phyloP scores from a whole-genome alignment of 768 basidiomycete species.

The Termitomyces sp. region DNA sequence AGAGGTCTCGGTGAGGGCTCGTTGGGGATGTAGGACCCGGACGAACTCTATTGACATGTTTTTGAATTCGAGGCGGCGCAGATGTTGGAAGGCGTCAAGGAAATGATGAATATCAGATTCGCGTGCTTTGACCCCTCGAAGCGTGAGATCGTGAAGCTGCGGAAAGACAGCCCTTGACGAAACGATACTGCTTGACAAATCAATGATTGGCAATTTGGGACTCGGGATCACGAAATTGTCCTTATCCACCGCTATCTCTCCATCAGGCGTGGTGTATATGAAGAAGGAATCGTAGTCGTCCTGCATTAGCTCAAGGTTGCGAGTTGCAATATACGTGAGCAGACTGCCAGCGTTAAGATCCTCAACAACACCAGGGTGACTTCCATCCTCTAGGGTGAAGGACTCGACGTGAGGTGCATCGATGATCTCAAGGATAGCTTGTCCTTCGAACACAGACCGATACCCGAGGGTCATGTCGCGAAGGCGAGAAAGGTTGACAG shows the following conservation, averaged over 20 bases:
- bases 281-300: slow-evolving; percentile 12
- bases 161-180: slow-evolving; percentile 19
- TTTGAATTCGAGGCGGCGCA: slow-evolving; percentile 30
- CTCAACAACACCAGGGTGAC: slow-evolving; percentile 36
- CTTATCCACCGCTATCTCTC: neutral
- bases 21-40: slow-evolving; percentile 25
- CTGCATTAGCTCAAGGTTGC: slow-evolving; percentile 15
- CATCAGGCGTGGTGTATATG: slow-evolving; percentile 3
- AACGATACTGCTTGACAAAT: neutral
- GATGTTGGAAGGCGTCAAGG: slow-evolving; percentile 24
- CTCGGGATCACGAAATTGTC: neutral
- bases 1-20: slow-evolving; percentile 2
- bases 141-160: slow-evolving; percentile 29
- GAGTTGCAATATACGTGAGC: slow-evolving; percentile 34
- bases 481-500: slow-evolving; percentile 35
- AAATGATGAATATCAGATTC: slow-evolving; percentile 27
- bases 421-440: slow-evolving; percentile 35
- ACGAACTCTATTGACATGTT: slow-evolving; percentile 31
- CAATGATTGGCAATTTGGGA: neutral
- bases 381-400: slow-evolving; percentile 44
- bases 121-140: slow-evolving; percentile 35
- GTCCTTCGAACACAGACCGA: slow-evolving; percentile 34
- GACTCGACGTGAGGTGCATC: slow-evolving; percentile 33
- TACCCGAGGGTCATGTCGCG: slow-evolving; percentile 41
- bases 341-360: slow-evolving; percentile 38